A percentile compares a stretch with the other conserved stretches of the same genome.
Evolutionary conservation across 805 yeast species (phyloP).

Genomic region (Wickerhamomyces silvicola): DNA sequence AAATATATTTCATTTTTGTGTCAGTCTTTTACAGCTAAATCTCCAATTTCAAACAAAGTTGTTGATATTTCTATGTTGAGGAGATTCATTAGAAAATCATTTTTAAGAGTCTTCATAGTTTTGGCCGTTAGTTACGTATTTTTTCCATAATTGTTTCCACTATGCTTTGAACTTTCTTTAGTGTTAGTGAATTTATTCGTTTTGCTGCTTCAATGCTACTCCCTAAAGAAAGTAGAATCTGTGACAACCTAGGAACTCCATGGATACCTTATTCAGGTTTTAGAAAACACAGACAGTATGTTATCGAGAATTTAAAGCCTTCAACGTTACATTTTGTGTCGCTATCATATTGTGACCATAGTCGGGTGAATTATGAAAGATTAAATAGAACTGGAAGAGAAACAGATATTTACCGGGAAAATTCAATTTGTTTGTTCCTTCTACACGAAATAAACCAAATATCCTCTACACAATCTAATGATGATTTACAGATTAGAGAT

Average conservation of each 20-base stretch:
- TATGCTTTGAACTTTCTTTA: background rate
- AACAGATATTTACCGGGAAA: constrained; percentile 43
- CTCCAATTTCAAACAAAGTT: no score
- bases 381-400: constrained; percentile 26
- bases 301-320: constrained; percentile 30
- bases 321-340: constrained; percentile 38
- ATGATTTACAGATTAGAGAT: background rate
- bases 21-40: no score
- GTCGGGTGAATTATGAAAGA: constrained; percentile 39
- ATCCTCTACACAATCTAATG: constrained; percentile 1
- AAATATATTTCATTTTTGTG: constrained; percentile 1
- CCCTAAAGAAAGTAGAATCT: constrained; percentile 20
- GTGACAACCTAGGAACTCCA: constrained; percentile 27
- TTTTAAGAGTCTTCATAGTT: constrained; percentile 3
- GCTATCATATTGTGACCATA: constrained; percentile 46
- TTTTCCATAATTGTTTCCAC: constrained; percentile 1
- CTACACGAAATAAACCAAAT: constrained; percentile 19
- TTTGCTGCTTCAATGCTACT: constrained; percentile 1
- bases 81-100: constrained; percentile 3
- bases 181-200: constrained; percentile 1
- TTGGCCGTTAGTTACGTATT: constrained; percentile 1
- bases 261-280: constrained; percentile 47
- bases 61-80: constrained; percentile 2
- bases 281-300: constrained; percentile 43
- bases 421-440: constrained; percentile 38